Evolutionary conservation across 495 filamentous ascomycete species (phyloP).

Genomic region (Annulohypoxylon bovei): DNA sequence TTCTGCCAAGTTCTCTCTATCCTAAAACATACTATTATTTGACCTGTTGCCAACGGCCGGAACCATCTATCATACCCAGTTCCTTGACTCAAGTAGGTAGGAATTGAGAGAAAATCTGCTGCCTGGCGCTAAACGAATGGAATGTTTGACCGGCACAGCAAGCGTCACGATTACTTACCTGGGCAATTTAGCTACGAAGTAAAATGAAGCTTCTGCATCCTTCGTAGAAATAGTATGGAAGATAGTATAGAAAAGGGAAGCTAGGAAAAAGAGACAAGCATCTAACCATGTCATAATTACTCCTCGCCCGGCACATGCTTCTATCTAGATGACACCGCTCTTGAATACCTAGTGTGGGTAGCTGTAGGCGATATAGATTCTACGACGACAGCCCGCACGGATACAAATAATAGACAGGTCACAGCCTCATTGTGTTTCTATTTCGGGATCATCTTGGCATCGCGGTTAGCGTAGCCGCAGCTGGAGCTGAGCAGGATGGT

Average conservation of each 20-base stretch:
- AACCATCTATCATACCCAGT: neutral
- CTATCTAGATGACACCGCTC: neutral
- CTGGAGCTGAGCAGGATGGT: conserved; percentile 8
- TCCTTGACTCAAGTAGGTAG: neutral
- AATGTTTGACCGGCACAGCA: neutral
- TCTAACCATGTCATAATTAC: conserved; percentile 10
- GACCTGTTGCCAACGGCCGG: neutral
- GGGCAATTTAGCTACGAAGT: neutral
- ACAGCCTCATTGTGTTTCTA: conserved; percentile 46
- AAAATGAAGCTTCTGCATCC: conserved; percentile 35
- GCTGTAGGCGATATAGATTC: neutral
- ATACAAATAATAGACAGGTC: conserved; percentile 1
- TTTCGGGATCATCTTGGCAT: conserved; percentile 33
- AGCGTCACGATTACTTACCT: conserved; percentile 5
- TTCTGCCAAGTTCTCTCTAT: neutral
- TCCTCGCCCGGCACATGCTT: neutral
- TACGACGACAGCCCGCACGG: neutral
- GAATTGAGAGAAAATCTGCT: conserved; percentile 4
- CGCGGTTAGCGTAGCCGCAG: conserved; percentile 17
- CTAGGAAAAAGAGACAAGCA: neutral
- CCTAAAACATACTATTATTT: conserved; percentile 7
- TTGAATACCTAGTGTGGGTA: neutral
- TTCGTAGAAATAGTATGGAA: neutral
- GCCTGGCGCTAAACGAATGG: conserved; percentile 18
- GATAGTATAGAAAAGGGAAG: conserved; percentile 3